phyloP scores from a whole-genome alignment of 495 filamentous ascomycete species.

The Aspergillus steynii region DNA sequence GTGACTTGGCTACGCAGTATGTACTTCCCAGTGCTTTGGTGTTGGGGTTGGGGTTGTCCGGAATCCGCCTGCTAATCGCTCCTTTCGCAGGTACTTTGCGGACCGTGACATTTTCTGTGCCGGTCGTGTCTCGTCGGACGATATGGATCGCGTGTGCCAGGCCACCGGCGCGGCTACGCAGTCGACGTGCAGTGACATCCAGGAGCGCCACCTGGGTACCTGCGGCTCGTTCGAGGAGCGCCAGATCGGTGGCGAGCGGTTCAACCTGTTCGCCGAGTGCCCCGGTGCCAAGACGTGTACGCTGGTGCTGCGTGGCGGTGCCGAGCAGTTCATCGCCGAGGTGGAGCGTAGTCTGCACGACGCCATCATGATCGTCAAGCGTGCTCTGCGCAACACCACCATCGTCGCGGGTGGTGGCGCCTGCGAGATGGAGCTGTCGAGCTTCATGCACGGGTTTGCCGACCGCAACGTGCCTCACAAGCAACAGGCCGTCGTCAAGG shows the following conservation, averaged over 20 bases:
- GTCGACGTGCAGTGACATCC: conserved; percentile 96
- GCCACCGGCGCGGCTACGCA: conserved; percentile 90
- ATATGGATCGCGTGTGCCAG: conserved; percentile 94
- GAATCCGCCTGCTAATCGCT: conserved; percentile 8
- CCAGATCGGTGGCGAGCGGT: conserved; percentile 95
- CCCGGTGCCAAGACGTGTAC: conserved; percentile 96
- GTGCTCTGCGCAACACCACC: conserved; percentile 85
- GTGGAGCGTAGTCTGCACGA: conserved; percentile 96
- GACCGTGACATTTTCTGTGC: conserved; percentile 99
- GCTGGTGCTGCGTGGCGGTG: conserved; percentile 89
- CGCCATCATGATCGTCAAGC: conserved; percentile 99
- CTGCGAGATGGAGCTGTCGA: conserved; percentile 93
- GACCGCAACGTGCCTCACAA: conserved; percentile 91
- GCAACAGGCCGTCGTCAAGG: conserved; percentile 96
- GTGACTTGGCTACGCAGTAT: conserved; percentile 93
- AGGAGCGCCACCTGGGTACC: conserved; percentile 82
- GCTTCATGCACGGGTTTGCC: conserved; percentile 87
- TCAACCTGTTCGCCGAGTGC: conserved; percentile 97
- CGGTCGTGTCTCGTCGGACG: conserved; percentile 86
- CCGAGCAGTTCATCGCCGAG: conserved; percentile 98
- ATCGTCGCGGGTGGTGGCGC: conserved; percentile 97
- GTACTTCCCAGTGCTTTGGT: conserved; percentile 18
- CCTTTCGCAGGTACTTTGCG: conserved; percentile 71
- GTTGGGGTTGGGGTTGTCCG: background rate
- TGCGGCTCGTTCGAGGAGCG: conserved; percentile 92